Evolutionary conservation across 2,329 filamentous ascomycete species (phyloP).

Genomic region (Aureobasidium lini): DNA sequence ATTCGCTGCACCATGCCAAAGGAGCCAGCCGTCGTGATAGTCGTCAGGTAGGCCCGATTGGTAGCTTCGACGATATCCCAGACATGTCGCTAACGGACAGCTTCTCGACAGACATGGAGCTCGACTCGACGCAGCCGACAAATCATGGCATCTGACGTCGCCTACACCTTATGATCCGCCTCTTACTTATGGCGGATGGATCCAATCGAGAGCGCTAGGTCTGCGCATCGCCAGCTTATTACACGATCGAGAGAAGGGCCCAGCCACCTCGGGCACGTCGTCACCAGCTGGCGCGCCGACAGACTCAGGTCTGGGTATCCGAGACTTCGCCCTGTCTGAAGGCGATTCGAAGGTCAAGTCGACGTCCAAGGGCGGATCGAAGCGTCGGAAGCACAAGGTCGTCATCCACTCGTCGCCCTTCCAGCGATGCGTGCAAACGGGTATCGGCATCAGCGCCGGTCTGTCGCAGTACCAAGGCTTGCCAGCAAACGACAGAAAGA

Average conservation of each 20-base stretch:
- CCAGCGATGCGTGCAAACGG: slow-evolving; percentile 85
- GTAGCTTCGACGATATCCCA: background rate
- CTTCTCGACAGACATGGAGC: slow-evolving; percentile 64
- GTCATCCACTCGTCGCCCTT: slow-evolving; percentile 93
- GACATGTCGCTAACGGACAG: slow-evolving; percentile 15
- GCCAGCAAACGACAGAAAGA: slow-evolving; percentile 22
- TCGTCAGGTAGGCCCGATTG: slow-evolving; percentile 36
- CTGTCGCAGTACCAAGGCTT: slow-evolving; percentile 58
- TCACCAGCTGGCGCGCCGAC: background rate
- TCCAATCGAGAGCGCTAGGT: slow-evolving; percentile 75
- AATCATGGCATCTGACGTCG: slow-evolving; percentile 88
- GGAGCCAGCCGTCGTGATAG: slow-evolving; percentile 42
- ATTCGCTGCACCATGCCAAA: slow-evolving; percentile 31
- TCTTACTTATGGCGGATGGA: slow-evolving; percentile 89
- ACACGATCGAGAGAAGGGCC: slow-evolving; percentile 42
- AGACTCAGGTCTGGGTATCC: background rate
- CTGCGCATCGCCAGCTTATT: slow-evolving; percentile 72
- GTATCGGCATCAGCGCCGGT: slow-evolving; percentile 78
- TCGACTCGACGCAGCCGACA: slow-evolving; percentile 88
- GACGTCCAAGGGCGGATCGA: background rate
- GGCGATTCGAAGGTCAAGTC: slow-evolving; percentile 30
- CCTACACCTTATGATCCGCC: slow-evolving; percentile 93
- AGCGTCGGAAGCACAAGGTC: slow-evolving; percentile 61
- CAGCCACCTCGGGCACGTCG: slow-evolving; percentile 22
- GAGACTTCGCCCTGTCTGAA: background rate